Conservation (phyloP, 2,329 filamentous ascomycete genomes). For the Ophiostoma piceae region DNA sequence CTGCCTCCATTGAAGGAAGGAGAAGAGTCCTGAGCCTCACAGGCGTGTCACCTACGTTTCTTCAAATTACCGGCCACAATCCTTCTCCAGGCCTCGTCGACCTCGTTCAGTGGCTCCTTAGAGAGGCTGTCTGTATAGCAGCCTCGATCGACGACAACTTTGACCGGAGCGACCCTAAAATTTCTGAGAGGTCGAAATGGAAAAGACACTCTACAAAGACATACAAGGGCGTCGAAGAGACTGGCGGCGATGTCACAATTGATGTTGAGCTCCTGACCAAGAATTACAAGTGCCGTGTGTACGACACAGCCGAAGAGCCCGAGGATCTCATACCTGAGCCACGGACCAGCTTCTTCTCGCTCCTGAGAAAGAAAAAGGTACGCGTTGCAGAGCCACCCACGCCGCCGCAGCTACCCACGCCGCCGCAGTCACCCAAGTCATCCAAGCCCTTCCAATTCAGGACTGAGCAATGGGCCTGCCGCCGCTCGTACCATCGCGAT, state of each 20-base stretch:
- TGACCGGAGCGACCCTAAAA: neutral
- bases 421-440: no score
- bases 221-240: conserved; percentile 34
- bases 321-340: no score
- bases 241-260: conserved; percentile 29
- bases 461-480: conserved; percentile 58
- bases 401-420: no score
- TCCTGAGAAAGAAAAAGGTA: conserved; percentile 22
- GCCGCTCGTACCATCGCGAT: conserved; percentile 58
- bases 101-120: neutral
- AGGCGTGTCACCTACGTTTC: neutral
- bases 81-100: neutral
- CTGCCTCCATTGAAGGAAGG: neutral
- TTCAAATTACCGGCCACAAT: neutral
- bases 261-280: conserved; percentile 25
- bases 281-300: neutral
- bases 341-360: no score
- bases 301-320: no score
- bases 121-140: neutral
- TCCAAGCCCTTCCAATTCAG: no score
- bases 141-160: neutral
- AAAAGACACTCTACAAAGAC: conserved; percentile 33
- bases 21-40: neutral
- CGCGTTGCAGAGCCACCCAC: no score
- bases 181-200: neutral